Conservation (phyloP, 495 filamentous ascomycete genomes). For the Hypomontagnella monticulosa region DNA sequence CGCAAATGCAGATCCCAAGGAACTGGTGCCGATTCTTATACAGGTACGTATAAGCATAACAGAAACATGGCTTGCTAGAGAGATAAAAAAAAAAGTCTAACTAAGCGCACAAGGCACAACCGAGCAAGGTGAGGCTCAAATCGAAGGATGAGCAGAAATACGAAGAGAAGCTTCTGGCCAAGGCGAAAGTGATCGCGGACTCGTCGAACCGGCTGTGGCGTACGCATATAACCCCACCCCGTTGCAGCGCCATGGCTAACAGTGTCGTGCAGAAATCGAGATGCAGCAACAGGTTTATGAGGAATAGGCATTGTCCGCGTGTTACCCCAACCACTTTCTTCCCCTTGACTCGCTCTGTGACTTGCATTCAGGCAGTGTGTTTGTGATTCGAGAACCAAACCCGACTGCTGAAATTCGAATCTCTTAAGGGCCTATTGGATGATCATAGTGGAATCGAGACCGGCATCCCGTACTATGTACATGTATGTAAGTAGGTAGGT, state of each 20-base stretch:
- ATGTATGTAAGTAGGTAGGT: too few relatives aligned
- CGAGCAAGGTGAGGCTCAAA: conserved; percentile 68
- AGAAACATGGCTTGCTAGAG: background rate
- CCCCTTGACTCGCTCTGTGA: conserved; percentile 1
- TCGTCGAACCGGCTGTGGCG: conserved; percentile 80
- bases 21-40: conserved; percentile 74
- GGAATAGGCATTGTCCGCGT: conserved; percentile 40
- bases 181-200: conserved; percentile 73
- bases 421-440: conserved; percentile 10
- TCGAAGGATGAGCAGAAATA: conserved; percentile 70
- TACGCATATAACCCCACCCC: conserved; percentile 50
- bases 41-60: conserved; percentile 57
- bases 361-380: background rate
- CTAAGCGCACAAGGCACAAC: conserved; percentile 59
- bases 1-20: conserved; percentile 72
- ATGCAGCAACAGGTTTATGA: conserved; percentile 58
- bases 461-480: too few relatives aligned
- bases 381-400: conserved; percentile 3
- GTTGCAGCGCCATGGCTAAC: conserved; percentile 32
- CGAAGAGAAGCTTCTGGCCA: conserved; percentile 68
- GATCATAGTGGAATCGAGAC: background rate
- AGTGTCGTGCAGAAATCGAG: conserved; percentile 51
- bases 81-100: conserved; percentile 5
- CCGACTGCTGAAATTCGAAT: background rate
- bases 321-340: conserved; percentile 23